Evolutionary conservation across 2,329 filamentous ascomycete species (phyloP), one percentile per base, ranked within the genome.

Genomic region (Fusarium sp.): DNA sequence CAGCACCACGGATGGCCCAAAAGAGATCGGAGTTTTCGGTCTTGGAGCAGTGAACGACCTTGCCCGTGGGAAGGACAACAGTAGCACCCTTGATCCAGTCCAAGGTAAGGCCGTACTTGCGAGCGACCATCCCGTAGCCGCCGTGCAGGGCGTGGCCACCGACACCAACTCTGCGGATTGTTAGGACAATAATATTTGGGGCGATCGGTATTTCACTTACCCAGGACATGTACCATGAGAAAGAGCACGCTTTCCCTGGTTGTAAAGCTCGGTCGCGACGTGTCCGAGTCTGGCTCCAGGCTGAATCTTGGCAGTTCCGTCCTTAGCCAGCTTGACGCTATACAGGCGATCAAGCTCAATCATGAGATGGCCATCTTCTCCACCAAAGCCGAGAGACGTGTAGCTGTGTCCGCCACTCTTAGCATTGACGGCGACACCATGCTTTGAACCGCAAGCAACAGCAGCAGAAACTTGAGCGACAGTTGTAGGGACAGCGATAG

Each of bases 371-470:
- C 81, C 81, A 53, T 84, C 77, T 42, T 78, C 74, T n/a, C 82
- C 82, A 1, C 82, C 81, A 18, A 78, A 78, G 54, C 84, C 83
- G 52, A 82, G 84, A 26, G 84, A 86, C 0, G 79, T 86, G 73
- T 86, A 88, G 45, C 82, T 84, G 66, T 88, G 86, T 3, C 86
- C 86, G 5, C 86, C 86, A 49, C 82, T 81, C 68, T 83, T 83
- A 7, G 85, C 79, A 42, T 84, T 85, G 2, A 88, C 84, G 55
- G 85, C 83, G 54, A 85, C 74, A 4, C 78, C 77, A 49, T 77
- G 71, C 28, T 80, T 74, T 1, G 75, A 75, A 3, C 84, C 86
- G 57, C 85, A 87, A 39, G 76, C 73, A 5, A 88, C 79, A 4
- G 85, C 81, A 1, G 77, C 78, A 2, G 83, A 78, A 17, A 87